Percentiles rank a stretch among this genome's conserved stretches.
phyloP scores from a whole-genome alignment of 768 basidiomycete genomes.

The Tephrocybe rancida region DNA sequence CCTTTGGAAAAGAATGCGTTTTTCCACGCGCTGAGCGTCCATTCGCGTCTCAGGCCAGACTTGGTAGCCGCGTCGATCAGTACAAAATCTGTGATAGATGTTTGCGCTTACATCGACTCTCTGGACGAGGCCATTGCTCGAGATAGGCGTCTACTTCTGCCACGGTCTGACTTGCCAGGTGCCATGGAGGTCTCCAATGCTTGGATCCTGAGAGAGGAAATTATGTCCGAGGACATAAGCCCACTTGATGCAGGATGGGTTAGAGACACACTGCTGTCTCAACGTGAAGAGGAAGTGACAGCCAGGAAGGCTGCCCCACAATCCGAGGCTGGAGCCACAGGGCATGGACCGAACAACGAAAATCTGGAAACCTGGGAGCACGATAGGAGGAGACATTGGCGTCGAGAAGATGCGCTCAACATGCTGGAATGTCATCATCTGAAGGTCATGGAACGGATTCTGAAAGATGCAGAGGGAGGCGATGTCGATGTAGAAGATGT shows the following conservation, averaged over 20 bases:
- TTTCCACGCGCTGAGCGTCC: slow-evolving; percentile 66
- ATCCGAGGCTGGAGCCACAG: not conserved
- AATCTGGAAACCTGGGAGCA: slow-evolving; percentile 19
- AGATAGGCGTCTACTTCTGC: slow-evolving; percentile 5
- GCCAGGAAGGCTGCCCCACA: slow-evolving; percentile 6
- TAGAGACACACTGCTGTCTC: slow-evolving; percentile 16
- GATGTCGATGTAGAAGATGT: slow-evolving; percentile 11
- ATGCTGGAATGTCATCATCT: slow-evolving; percentile 25
- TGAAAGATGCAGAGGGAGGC: slow-evolving; percentile 17
- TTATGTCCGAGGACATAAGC: slow-evolving; percentile 32
- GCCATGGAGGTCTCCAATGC: slow-evolving; percentile 53
- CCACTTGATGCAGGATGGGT: slow-evolving; percentile 31
- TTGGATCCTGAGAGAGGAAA: slow-evolving; percentile 54
- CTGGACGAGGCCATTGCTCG: slow-evolving; percentile 43
- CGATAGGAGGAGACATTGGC: slow-evolving; percentile 23
- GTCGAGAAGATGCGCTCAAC: slow-evolving; percentile 23
- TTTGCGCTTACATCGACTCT: slow-evolving; percentile 64
- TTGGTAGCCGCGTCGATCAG: slow-evolving; percentile 69
- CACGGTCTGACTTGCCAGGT: slow-evolving; percentile 28
- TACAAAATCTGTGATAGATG: slow-evolving; percentile 68
- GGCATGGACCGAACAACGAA: slow-evolving; percentile 9
- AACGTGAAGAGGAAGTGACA: slow-evolving; percentile 20
- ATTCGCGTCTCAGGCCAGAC: slow-evolving; percentile 78
- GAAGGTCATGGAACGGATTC: slow-evolving; percentile 26
- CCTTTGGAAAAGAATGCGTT: slow-evolving; percentile 67